Conservation (phyloP, 2,329 filamentous ascomycete species). For the Fusarium miscanthi region DNA sequence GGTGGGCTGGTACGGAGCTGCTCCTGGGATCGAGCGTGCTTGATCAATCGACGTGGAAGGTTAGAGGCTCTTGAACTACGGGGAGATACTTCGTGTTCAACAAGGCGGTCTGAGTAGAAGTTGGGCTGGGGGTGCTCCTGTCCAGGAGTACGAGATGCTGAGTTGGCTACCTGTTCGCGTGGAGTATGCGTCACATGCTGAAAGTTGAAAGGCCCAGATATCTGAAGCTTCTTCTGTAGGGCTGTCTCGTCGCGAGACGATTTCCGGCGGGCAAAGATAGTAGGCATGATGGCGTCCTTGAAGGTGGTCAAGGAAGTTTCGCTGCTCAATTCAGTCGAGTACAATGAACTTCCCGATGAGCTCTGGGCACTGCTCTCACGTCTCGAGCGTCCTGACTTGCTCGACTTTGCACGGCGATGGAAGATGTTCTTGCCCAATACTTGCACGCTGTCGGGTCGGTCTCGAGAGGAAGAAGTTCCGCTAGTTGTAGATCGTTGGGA, state of each 20-base stretch:
- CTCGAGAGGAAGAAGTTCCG: constrained; percentile 63
- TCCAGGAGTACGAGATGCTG: constrained; percentile 51
- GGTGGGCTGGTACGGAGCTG: constrained; percentile 60
- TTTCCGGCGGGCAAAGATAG: constrained; percentile 64
- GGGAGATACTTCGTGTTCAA: constrained; percentile 30
- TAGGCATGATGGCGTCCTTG: constrained; percentile 61
- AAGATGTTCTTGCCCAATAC: constrained; percentile 70
- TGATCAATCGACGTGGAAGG: constrained; percentile 53
- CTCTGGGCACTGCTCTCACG: constrained; percentile 62
- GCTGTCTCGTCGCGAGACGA: constrained; percentile 49
- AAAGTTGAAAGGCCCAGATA: constrained; percentile 74
- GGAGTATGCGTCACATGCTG: constrained; percentile 71
- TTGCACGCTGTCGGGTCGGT: constrained; percentile 69
- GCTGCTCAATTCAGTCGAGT: constrained; percentile 56
- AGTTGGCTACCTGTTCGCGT: constrained; percentile 58
- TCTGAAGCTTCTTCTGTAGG: constrained; percentile 59
- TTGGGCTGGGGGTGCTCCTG: constrained; percentile 60
- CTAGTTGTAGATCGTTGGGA: constrained; percentile 66
- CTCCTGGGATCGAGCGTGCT: constrained; percentile 61
- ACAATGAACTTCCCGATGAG: constrained; percentile 60
- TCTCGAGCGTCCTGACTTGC: constrained; percentile 51
- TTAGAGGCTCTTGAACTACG: constrained; percentile 37
- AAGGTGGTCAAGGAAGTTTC: constrained; percentile 49
- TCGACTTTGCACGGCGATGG: constrained; percentile 61
- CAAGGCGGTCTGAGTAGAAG: constrained; percentile 52